Evolutionary conservation across 768 basidiomycete genomes (phyloP).

Genomic region (Collybiopsis luxurians): DNA sequence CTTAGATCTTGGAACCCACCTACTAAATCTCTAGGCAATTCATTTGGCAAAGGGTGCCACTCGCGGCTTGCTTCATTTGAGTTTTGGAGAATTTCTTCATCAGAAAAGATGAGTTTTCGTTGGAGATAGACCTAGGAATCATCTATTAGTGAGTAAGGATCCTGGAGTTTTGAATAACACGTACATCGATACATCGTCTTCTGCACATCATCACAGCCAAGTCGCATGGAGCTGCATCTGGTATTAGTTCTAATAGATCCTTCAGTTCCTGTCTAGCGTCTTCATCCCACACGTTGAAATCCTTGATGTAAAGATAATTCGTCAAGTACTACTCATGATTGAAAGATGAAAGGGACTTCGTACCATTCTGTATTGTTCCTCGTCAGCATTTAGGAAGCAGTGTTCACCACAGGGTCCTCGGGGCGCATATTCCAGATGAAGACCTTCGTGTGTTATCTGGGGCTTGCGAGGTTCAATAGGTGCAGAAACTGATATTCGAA

Average conservation of each 20-base stretch:
- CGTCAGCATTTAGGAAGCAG: not conserved
- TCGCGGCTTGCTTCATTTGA: not conserved
- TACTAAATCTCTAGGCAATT: not conserved
- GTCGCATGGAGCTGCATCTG: conserved; percentile 48
- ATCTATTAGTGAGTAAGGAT: too few species aligned
- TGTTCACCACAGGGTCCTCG: conserved; percentile 28
- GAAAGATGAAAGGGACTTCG: too few species aligned
- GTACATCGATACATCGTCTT: conserved; percentile 46
- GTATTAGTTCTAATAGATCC: conserved; percentile 35
- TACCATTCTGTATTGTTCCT: not conserved
- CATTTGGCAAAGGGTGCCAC: too few species aligned
- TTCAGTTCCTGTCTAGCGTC: not conserved
- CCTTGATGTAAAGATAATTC: not conserved
- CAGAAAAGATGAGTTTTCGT: conserved; percentile 20
- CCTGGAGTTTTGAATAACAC: too few species aligned
- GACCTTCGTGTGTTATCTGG: conserved; percentile 39
- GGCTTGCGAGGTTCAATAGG: conserved; percentile 28
- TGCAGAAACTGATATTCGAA: conserved; percentile 23
- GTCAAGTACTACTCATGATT: not conserved
- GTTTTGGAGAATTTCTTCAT: conserved; percentile 11
- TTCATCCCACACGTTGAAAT: not conserved
- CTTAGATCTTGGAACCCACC: not conserved
- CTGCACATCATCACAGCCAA: conserved; percentile 43
- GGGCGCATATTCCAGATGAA: conserved; percentile 21
- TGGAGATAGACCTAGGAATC: conserved; percentile 17